Conservation (phyloP, 1,139 yeast species). For the Pichia inconspicua region DNA sequence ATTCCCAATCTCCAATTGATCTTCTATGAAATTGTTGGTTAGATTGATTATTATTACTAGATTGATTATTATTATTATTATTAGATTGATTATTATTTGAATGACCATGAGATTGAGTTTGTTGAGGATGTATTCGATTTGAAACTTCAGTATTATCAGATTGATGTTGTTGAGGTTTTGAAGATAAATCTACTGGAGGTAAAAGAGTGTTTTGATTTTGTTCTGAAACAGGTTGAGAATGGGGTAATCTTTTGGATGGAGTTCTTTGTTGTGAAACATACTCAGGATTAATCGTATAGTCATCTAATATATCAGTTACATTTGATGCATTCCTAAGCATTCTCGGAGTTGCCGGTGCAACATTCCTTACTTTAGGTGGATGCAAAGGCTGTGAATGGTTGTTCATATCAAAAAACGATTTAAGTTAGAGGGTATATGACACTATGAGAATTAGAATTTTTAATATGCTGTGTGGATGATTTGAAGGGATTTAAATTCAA, state of each 20-base stretch:
- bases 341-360: constrained; percentile 70
- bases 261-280: constrained; percentile 16
- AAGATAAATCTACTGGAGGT: constrained; percentile 22
- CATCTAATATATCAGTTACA: constrained; percentile 18
- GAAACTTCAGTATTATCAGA: constrained; percentile 1
- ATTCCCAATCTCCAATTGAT: constrained; percentile 95
- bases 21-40: constrained; percentile 69
- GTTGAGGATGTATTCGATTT: constrained; percentile 3
- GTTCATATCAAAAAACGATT: background rate
- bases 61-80: background rate
- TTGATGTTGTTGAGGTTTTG: constrained; percentile 9
- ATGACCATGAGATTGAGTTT: background rate
- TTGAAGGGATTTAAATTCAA: too few species aligned
- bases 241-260: constrained; percentile 10
- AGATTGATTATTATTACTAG: constrained; percentile 10
- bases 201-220: constrained; percentile 12
- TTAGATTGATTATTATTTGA: background rate
- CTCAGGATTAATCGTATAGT: constrained; percentile 20
- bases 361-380: constrained; percentile 27
- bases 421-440: background rate
- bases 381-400: constrained; percentile 6
- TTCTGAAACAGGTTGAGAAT: constrained; percentile 10
- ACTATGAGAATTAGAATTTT: background rate
- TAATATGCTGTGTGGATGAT: too few species aligned
- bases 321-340: constrained; percentile 55